Base-by-base conservation (phyloP, 1,284 basidiomycete species). In the Nidula niveotomentosa region DNA sequence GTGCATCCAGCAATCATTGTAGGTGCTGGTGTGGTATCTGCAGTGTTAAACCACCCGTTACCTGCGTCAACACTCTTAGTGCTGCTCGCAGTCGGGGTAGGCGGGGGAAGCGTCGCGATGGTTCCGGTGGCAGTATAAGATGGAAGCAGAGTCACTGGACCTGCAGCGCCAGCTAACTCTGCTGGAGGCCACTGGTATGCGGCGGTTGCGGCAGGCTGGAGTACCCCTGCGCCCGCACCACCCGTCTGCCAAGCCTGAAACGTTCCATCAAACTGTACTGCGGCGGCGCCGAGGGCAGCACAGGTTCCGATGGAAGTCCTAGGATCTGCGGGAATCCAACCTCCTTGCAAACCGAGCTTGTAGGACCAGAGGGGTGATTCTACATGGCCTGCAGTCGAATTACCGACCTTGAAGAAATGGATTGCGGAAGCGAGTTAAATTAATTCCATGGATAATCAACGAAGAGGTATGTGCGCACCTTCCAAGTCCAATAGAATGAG, bases 241-340 rank as follows among this genome's bases (percentile, higher is more conserved):
- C 93, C 94, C 0, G 90, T 93, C 69, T 89, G 87, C 79, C 87
- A 93, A 7, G 84, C 56, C 64, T 79, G 64, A 75, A 84, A 88
- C 0, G 76, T 76, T 6, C 85, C 85, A 62, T 77, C 67, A 65
- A 90, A 93, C 8, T 73, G 61, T 47, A 69, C 65, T 10, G 69
- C 65, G 12, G 69, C 64, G 2, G 79, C 78, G 36, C 84, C 78
- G 49, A 86, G 70, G 4, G 76, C 69, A 36, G 69, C 76, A 66
- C 94, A 96, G 36, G 74, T 80, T 30, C 94, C 94, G 18, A 75
- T 52, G 1, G 86, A 82, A 13, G 66, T 69, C 56, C 93, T 80
- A 15, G 94, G 94, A 70, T 96, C 90, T 0, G 70, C 74, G 13
- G 93, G 91, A 59, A 94, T 87, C 85, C 86, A 96, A 8, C 93